These are phyloP conservation scores for Euphrasia arctica DNA, from an alignment of 305 asterid genomes.

Conservation along the genomic window DNA sequence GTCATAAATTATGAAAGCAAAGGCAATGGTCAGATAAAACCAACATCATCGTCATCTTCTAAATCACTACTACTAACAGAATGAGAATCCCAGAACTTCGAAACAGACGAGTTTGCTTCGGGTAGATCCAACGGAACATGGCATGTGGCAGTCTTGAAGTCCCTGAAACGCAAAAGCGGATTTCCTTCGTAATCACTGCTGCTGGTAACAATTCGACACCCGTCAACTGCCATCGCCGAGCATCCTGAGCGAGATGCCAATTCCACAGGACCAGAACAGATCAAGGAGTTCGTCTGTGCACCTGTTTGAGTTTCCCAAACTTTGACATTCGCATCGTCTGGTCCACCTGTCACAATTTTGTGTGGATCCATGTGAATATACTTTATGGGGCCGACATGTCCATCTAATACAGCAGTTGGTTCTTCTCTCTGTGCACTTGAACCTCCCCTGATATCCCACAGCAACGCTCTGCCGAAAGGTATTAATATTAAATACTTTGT, in stretches of 20 bases:
- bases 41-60: constrained; percentile 22
- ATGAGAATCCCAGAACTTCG: constrained; percentile 56
- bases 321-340: constrained; percentile 38
- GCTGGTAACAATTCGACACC: constrained; percentile 52
- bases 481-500: neutral
- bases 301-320: constrained; percentile 62
- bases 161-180: constrained; percentile 33
- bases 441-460: constrained; percentile 68
- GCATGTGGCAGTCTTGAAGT: constrained; percentile 43
- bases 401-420: constrained; percentile 46
- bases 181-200: constrained; percentile 16
- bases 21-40: neutral
- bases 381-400: constrained; percentile 55
- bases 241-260: constrained; percentile 35
- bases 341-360: constrained; percentile 73
- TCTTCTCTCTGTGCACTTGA: constrained; percentile 31
- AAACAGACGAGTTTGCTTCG: constrained; percentile 29
- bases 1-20: too few species aligned
- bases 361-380: constrained; percentile 55
- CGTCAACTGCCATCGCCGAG: constrained; percentile 59
- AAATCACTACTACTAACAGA: constrained; percentile 30
- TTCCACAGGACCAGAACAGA: constrained; percentile 24
- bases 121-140: constrained; percentile 20
- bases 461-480: constrained; percentile 45
- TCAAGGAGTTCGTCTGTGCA: constrained; percentile 35